Evolutionary conservation across 306 rosid species (phyloP), one percentile per base, ranked within the genome.

Genomic region (Coriaria nepalensis): DNA sequence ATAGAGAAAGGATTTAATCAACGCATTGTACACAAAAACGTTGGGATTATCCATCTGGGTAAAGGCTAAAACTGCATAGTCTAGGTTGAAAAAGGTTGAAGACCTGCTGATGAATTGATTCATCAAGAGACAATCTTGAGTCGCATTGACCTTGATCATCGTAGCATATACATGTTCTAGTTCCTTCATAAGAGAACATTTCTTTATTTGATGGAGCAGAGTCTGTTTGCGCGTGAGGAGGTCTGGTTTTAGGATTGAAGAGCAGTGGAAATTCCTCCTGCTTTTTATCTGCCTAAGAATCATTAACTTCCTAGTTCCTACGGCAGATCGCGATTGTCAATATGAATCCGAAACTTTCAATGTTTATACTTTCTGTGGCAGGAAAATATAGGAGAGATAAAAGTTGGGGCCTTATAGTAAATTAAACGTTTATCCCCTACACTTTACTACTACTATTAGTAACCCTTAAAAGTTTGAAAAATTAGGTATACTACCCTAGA

Each of bases 1-100:
- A 50, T 38, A 73, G 57, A 65, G 72, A 52, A 63, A 83, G 36
- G 73, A 74, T 77, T 68, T 73, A 39, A 87, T 75, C 75, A 75
- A 59, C 49, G 87, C 74, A 57, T 83, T 78, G 57, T 75, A 78
- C 64, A 76, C 93, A 20, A 78, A 77, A 50, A 49, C 60, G 64
- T 83, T 78, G 7, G 87, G 83, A 52, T 57, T 63, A 33, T 64
- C 70, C 54, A 75, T 69, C 11, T 50, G 72, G 47, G 65, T 13
- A 67, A 83, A 80, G 62, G 78, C 82, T 9, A 59, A 56, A 64
- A 36, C 55, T 4, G 81, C 74, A 8, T 60, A 60, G 44, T 67
- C 61, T 4, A 67, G 6, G 44, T 33, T 37, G 45, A 20, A 47
- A 43, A 63, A 57, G 4, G 57, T 6, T 5, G 53, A 59, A 43